Evolutionary conservation across 495 filamentous ascomycete genomes (phyloP).

Genomic region (Aspergillus nidulans): DNA sequence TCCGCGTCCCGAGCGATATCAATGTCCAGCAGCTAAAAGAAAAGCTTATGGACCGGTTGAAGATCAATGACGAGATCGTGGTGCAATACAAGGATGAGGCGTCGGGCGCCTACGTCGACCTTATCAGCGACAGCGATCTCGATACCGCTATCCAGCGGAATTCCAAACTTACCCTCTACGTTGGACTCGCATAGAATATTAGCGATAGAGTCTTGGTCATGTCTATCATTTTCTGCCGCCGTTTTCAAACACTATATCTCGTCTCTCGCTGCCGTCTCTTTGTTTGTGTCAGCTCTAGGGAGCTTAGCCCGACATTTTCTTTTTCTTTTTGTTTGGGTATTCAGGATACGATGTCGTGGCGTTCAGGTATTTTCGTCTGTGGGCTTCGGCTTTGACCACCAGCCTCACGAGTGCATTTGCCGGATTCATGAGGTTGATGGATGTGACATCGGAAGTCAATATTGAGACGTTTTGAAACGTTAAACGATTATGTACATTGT

Average conservation of each 20-base stretch:
- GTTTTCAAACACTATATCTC: slow-evolving; percentile 11
- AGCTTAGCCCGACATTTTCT: slow-evolving; percentile 1
- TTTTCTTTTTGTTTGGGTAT: slow-evolving; percentile 11
- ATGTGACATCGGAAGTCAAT: slow-evolving; percentile 11
- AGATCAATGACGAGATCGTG: slow-evolving; percentile 66
- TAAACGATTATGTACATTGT: slow-evolving; percentile 25
- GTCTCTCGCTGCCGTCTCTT: slow-evolving; percentile 1
- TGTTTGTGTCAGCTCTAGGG: slow-evolving; percentile 1
- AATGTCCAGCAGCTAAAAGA: slow-evolving; percentile 75
- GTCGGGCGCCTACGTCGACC: slow-evolving; percentile 64
- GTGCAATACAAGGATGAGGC: slow-evolving; percentile 86
- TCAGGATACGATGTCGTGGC: slow-evolving; percentile 9
- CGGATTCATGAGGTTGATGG: slow-evolving; percentile 22
- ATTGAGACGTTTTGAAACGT: slow-evolving; percentile 24
- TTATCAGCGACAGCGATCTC: slow-evolving; percentile 77
- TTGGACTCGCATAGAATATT: slow-evolving; percentile 49
- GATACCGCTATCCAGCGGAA: slow-evolving; percentile 75
- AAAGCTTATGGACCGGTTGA: slow-evolving; percentile 71
- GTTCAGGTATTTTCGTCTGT: background rate
- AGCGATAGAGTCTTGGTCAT: slow-evolving; percentile 23
- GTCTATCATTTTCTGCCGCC: slow-evolving; percentile 14
- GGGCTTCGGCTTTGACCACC: background rate
- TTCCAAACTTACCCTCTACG: slow-evolving; percentile 79
- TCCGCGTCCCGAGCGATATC: slow-evolving; percentile 79
- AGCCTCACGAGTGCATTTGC: slow-evolving; percentile 15